Evolutionary conservation across 2,329 filamentous ascomycete genomes (phyloP), one percentile per base, ranked within the genome.

Genomic region (Talaromyces sp.): DNA sequence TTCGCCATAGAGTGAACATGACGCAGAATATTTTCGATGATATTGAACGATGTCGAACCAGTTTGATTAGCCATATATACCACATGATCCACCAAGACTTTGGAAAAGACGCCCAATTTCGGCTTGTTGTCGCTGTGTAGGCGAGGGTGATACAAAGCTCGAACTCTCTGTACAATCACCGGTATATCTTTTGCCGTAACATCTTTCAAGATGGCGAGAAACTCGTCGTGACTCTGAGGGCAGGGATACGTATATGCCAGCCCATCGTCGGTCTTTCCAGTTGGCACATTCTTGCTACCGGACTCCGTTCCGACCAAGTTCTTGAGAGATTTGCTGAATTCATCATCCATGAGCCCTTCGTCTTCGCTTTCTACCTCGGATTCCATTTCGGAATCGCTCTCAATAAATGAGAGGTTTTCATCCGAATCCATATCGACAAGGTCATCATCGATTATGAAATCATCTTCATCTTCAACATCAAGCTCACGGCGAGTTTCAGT

Each of bases 1-100:
- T 97, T 94, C 3, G 93, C 91, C 63, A 99, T 83, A 2, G 94
- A 98, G 79, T 99, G 96, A 27, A 97, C 84, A 77, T 99, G 95
- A 58, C 95, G 91, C 66, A 94, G 88, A 15, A 97, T 78, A 61
- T 86, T 90, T 77, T 99, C 95, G 17, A 96, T 76, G 1, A 91
- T 83, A 0, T 84, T 76, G 70, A 95, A 91, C 0, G 89, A 83
- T 2, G 88, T 84, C 65, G 72, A 81, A 71, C 72, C 77, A 64
- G 72, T 66, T 53, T 84, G 76, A 47, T 84, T 81, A 8, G 82
- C 83, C 71, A 89, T 81, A 71, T 87, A 85, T 1, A 81, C 79
- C n/a, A 89, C 79, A 73, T 90, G 87, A 65, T 83, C 75, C 19
- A 84, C 78, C 6, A 85, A 75, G 29, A 83, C 75, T 60, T 73